Percentiles rank a stretch among this genome's conserved stretches.
These are phyloP conservation scores for Roridomyces roridus DNA, from an alignment of 768 basidiomycete species.

Conservation along the genomic window DNA sequence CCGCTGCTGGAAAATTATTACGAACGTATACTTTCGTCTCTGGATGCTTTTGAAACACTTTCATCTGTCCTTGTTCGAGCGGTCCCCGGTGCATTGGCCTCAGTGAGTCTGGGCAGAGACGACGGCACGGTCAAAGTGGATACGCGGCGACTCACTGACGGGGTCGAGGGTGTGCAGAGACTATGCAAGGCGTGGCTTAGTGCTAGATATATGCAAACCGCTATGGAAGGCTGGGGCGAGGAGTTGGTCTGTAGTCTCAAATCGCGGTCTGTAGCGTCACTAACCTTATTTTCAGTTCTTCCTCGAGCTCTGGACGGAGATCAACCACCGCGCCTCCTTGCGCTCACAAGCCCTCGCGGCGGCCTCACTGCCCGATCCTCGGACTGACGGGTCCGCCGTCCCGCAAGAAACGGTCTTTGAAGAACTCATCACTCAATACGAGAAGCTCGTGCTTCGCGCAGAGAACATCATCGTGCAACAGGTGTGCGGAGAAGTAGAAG, in stretches of 20 bases:
- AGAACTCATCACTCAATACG: constrained; percentile 70
- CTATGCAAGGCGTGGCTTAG: constrained; percentile 88
- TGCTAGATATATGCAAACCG: constrained; percentile 70
- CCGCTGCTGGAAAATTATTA: constrained; percentile 83
- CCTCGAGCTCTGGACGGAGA: constrained; percentile 87
- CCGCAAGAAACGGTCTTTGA: constrained; percentile 81
- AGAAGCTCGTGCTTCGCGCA: constrained; percentile 64
- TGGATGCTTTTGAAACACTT: constrained; percentile 94
- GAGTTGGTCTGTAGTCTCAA: constrained; percentile 66
- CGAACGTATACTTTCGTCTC: constrained; percentile 76
- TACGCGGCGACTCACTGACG: constrained; percentile 73
- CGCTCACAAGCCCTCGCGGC: constrained; percentile 58
- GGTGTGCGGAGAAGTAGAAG: constrained; percentile 82
- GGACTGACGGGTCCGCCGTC: constrained; percentile 36
- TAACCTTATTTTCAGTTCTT: constrained; percentile 69
- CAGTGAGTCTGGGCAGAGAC: constrained; percentile 58
- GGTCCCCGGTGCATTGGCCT: constrained; percentile 85
- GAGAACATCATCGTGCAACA: constrained; percentile 90
- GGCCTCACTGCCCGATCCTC: constrained; percentile 56
- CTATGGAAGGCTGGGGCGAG: constrained; percentile 87
- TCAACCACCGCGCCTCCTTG: constrained; percentile 63
- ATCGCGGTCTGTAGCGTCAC: background rate
- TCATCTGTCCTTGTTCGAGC: constrained; percentile 88
- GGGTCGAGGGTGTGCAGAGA: constrained; percentile 82
- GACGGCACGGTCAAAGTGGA: constrained; percentile 54